phyloP scores from a whole-genome alignment of 139 green algal species.

The Pleodorina starrii region DNA sequence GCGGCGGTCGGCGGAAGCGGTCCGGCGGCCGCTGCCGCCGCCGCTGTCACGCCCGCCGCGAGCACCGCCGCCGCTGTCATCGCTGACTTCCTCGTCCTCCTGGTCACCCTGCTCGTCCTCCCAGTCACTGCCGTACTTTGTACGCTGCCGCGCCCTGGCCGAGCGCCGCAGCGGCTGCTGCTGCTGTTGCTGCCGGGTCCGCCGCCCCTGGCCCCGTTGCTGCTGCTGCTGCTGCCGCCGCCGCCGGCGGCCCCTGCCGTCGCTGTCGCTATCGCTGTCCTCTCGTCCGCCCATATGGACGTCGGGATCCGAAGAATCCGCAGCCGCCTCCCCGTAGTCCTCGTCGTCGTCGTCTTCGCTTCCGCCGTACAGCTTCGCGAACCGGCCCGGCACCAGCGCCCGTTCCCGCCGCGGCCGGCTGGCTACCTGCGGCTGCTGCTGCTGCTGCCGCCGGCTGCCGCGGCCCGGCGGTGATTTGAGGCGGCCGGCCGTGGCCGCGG shows the following conservation, averaged over 20 bases:
- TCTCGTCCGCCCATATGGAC: background rate
- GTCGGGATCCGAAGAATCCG: background rate
- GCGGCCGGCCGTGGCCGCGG: background rate
- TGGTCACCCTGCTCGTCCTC: background rate
- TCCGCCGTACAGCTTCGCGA: constrained; percentile 1
- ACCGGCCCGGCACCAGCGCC: background rate
- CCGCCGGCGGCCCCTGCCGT: background rate
- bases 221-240: background rate
- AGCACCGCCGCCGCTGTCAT: background rate
- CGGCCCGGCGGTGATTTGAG: background rate
- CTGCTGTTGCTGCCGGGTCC: background rate
- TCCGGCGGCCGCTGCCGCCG: background rate
- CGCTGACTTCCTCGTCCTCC: background rate
- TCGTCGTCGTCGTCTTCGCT: background rate
- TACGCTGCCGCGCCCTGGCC: background rate
- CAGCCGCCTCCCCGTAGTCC: background rate
- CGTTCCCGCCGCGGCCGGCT: background rate
- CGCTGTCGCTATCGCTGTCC: background rate
- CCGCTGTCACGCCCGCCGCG: background rate
- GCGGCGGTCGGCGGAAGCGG: too few species aligned
- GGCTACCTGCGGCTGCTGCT: background rate
- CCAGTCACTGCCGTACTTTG: constrained; percentile 9
- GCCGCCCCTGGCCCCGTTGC: background rate
- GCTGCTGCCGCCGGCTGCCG: background rate
- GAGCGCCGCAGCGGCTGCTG: constrained; percentile 16